phyloP scores from a whole-genome alignment of 441 rosid genomes.

The Populus hybrid region DNA sequence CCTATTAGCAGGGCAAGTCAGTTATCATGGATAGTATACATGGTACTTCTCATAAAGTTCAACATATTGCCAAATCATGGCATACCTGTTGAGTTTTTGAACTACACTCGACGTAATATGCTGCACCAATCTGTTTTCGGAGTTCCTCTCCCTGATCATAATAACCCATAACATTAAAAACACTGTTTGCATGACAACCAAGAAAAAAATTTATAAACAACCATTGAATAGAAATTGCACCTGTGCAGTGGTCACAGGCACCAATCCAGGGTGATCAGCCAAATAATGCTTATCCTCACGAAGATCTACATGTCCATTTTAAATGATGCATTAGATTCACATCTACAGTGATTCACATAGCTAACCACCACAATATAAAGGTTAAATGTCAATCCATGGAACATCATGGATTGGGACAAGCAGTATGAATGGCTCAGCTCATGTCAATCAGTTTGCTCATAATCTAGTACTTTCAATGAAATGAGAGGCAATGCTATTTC shows the following conservation, averaged over 20 bases:
- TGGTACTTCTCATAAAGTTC: not conserved
- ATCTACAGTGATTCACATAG: not conserved
- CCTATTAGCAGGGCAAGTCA: not conserved
- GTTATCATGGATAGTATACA: not conserved
- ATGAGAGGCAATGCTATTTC: not conserved
- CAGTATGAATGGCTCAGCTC: not conserved
- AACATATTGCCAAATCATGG: conserved; percentile 3
- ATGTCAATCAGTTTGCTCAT: not conserved
- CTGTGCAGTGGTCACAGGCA: conserved; percentile 87
- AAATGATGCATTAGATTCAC: not conserved
- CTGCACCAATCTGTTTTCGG: conserved; percentile 85
- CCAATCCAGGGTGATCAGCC: conserved; percentile 95
- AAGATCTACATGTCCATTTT: conserved; percentile 51
- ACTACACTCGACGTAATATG: conserved; percentile 94
- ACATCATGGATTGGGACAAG: not conserved
- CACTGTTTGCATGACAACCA: not conserved
- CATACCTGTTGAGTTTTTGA: conserved; percentile 75
- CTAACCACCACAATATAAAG: not conserved
- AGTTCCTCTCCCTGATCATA: conserved; percentile 99
- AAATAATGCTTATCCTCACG: conserved; percentile 93
- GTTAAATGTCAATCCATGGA: not conserved
- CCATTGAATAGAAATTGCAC: not conserved
- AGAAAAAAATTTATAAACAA: not conserved
- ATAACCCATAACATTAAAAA: conserved; percentile 14
- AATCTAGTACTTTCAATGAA: not conserved